These are phyloP conservation scores for Nymphaea colorata DNA, from an alignment of 164 flowering plant species.

Conservation along the genomic window DNA sequence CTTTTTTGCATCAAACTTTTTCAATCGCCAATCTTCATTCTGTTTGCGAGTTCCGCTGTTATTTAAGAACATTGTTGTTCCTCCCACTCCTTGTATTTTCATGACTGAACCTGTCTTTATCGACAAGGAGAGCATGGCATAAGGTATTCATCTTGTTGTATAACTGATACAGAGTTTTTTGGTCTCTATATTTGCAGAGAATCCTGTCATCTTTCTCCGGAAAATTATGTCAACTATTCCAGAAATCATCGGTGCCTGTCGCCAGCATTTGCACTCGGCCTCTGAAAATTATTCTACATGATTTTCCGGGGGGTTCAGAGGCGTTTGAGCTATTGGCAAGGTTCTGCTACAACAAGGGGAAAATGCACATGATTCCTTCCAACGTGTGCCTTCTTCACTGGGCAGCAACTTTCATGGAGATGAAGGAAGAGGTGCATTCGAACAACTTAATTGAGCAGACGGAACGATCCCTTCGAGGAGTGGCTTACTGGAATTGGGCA, in stretches of 20 bases:
- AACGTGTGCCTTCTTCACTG: slow-evolving; percentile 27
- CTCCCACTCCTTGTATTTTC: background rate
- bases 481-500: slow-evolving; percentile 43
- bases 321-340: slow-evolving; percentile 55
- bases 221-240: slow-evolving; percentile 30
- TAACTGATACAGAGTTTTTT: slow-evolving; percentile 6
- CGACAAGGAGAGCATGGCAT: background rate
- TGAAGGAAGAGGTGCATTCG: slow-evolving; percentile 15
- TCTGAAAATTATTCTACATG: slow-evolving; percentile 36
- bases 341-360: slow-evolving; percentile 50
- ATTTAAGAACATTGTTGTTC: background rate
- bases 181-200: slow-evolving; percentile 20
- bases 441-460: slow-evolving; percentile 28
- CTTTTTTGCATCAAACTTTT: background rate
- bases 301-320: slow-evolving; percentile 52
- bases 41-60: background rate
- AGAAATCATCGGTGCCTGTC: slow-evolving; percentile 4
- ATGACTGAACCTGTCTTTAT: background rate
- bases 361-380: slow-evolving; percentile 22
- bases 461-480: slow-evolving; percentile 29
- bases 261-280: slow-evolving; percentile 5
- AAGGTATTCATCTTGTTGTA: background rate
- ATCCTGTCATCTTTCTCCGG: slow-evolving; percentile 31
- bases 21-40: background rate
- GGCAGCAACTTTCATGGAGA: slow-evolving; percentile 44